Evolutionary conservation across 768 basidiomycete genomes (phyloP).

Genomic region (Lyophyllum shimeji): DNA sequence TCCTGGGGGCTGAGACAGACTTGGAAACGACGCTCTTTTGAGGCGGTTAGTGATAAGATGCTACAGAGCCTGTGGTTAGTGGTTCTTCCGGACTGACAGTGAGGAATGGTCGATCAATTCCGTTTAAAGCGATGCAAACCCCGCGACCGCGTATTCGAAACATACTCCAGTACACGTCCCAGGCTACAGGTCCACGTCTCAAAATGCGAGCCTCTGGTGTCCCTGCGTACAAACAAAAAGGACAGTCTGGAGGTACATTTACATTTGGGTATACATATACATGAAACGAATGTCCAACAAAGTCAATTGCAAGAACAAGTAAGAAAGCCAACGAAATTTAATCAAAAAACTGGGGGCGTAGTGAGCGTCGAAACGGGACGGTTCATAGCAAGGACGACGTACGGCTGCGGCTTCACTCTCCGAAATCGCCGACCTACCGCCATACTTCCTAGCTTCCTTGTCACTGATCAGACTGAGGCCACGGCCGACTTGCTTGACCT

Average conservation of each 20-base stretch:
- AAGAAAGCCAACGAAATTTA: background rate
- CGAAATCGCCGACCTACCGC: slow-evolving; percentile 55
- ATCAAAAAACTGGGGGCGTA: background rate
- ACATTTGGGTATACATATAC: slow-evolving; percentile 1
- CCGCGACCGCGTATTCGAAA: too few species aligned
- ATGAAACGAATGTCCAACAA: background rate
- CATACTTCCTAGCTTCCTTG: slow-evolving; percentile 58
- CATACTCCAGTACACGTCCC: too few species aligned
- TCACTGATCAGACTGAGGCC: slow-evolving; percentile 61
- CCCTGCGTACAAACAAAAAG: background rate
- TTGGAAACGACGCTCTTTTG: too few species aligned
- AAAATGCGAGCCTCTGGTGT: background rate
- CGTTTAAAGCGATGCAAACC: background rate
- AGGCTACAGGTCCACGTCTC: too few species aligned
- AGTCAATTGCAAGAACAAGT: background rate
- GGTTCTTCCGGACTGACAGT: too few species aligned
- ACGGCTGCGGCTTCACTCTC: slow-evolving; percentile 59
- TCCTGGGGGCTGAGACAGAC: too few species aligned
- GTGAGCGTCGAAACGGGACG: background rate
- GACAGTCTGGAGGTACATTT: too few species aligned
- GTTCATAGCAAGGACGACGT: slow-evolving; percentile 14
- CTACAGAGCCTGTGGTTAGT: too few species aligned
- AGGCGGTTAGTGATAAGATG: too few species aligned
- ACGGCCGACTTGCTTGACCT: slow-evolving; percentile 49
- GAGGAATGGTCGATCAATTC: too few species aligned